Conservation (phyloP, 1,139 yeast genomes). For the Arxiozyma heterogenica region DNA sequence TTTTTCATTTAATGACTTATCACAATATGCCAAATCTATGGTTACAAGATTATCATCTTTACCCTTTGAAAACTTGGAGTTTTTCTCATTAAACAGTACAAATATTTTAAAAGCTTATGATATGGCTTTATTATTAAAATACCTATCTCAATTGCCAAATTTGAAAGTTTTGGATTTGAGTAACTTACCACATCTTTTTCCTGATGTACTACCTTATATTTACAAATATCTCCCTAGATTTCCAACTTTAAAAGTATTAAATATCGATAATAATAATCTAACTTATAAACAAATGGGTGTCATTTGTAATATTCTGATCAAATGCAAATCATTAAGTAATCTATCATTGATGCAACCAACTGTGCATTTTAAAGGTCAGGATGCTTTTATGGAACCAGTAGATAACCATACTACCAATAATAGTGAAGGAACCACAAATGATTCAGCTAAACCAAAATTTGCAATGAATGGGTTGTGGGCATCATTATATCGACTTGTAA, state of each 20-base stretch:
- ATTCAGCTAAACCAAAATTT: conserved; percentile 22
- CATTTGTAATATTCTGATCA: conserved; percentile 60
- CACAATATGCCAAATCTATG: conserved; percentile 42
- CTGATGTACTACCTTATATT: conserved; percentile 55
- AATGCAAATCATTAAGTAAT: conserved; percentile 64
- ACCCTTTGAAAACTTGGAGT: conserved; percentile 31
- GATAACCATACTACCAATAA: not conserved
- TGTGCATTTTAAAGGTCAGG: conserved; percentile 39
- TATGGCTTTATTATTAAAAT: conserved; percentile 43
- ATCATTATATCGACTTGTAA: conserved; percentile 62
- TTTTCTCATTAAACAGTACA: conserved; percentile 44
- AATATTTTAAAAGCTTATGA: conserved; percentile 47
- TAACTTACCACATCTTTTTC: conserved; percentile 64
- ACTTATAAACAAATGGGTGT: conserved; percentile 55
- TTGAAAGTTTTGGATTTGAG: conserved; percentile 71
- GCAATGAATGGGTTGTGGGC: conserved; percentile 37
- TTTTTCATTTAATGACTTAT: conserved; percentile 69
- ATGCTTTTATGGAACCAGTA: conserved; percentile 44
- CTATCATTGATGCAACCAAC: conserved; percentile 46
- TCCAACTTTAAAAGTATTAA: conserved; percentile 58
- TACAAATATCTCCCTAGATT: conserved; percentile 58
- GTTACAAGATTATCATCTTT: conserved; percentile 26
- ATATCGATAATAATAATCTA: conserved; percentile 66
- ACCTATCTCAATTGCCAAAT: conserved; percentile 45
- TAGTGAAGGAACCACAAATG: not conserved